phyloP scores from a whole-genome alignment of 441 rosid species.

The Iberis amara region DNA sequence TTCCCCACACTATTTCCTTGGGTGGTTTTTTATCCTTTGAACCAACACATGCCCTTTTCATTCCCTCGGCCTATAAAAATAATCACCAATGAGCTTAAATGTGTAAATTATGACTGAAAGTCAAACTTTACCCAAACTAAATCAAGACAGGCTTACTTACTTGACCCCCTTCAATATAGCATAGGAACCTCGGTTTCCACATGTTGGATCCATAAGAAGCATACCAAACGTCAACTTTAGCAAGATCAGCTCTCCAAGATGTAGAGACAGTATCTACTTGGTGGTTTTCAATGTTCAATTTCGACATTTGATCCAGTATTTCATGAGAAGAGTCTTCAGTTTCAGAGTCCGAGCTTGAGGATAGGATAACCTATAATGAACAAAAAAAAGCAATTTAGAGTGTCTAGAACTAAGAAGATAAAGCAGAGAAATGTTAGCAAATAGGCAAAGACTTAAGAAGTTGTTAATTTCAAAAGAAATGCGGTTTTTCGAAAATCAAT shows the following conservation, averaged over 20 bases:
- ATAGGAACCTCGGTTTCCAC: slow-evolving; percentile 77
- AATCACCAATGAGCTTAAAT: neutral
- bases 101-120: neutral
- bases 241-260: slow-evolving; percentile 67
- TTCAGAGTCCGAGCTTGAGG: slow-evolving; percentile 61
- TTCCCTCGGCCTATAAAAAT: slow-evolving; percentile 67
- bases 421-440: slow-evolving; percentile 6
- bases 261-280: slow-evolving; percentile 26
- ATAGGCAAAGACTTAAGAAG: slow-evolving; percentile 10
- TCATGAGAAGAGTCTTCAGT: slow-evolving; percentile 37
- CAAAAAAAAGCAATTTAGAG: slow-evolving; percentile 28
- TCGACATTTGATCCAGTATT: slow-evolving; percentile 49
- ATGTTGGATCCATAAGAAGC: slow-evolving; percentile 83
- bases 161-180: slow-evolving; percentile 89
- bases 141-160: slow-evolving; percentile 32
- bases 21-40: slow-evolving; percentile 67
- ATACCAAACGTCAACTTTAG: slow-evolving; percentile 76
- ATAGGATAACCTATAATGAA: slow-evolving; percentile 39
- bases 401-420: slow-evolving; percentile 12
- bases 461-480: slow-evolving; percentile 10
- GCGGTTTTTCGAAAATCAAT: neutral
- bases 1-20: slow-evolving; percentile 67
- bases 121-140: neutral
- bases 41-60: slow-evolving; percentile 65
- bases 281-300: slow-evolving; percentile 48